These are phyloP conservation scores for Boletellus ananiceps DNA, from an alignment of 768 basidiomycete genomes.

Conservation along the genomic window DNA sequence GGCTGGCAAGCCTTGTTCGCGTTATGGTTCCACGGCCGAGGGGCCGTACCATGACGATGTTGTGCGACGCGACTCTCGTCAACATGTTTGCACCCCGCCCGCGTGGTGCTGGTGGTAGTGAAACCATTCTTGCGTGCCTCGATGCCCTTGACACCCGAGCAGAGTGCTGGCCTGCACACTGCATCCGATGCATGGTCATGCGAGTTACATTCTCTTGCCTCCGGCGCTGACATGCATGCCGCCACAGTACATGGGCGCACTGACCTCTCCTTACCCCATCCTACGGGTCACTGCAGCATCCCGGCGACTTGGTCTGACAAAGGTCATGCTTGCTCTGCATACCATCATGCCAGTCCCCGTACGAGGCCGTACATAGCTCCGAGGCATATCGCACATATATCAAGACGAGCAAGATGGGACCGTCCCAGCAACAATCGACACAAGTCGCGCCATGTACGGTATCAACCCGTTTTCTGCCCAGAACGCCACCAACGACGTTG, in stretches of 20 bases:
- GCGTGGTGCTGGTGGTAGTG: neutral
- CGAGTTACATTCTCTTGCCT: neutral
- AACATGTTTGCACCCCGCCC: neutral
- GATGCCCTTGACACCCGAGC: slow-evolving; percentile 2
- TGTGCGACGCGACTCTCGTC: neutral
- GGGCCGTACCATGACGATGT: neutral
- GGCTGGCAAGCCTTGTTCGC: neutral
- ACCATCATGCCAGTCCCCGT: neutral
- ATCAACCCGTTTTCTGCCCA: slow-evolving; percentile 29
- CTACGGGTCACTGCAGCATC: neutral
- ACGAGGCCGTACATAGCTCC: slow-evolving; percentile 18
- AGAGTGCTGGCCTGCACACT: neutral
- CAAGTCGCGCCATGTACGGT: slow-evolving; percentile 23
- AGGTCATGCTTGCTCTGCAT: neutral
- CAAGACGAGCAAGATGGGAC: neutral
- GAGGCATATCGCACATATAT: slow-evolving; percentile 6
- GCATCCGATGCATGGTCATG: neutral
- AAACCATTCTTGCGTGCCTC: slow-evolving; percentile 1
- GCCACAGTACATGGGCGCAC: neutral
- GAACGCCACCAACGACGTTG: slow-evolving; percentile 10
- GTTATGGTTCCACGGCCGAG: too few species aligned
- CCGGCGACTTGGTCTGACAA: neutral
- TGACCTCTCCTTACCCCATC: neutral
- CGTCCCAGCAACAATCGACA: neutral
- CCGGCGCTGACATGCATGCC: neutral